Base-by-base conservation (phyloP, 352 stramenopile genomes). In the Globisporangium lucens region DNA sequence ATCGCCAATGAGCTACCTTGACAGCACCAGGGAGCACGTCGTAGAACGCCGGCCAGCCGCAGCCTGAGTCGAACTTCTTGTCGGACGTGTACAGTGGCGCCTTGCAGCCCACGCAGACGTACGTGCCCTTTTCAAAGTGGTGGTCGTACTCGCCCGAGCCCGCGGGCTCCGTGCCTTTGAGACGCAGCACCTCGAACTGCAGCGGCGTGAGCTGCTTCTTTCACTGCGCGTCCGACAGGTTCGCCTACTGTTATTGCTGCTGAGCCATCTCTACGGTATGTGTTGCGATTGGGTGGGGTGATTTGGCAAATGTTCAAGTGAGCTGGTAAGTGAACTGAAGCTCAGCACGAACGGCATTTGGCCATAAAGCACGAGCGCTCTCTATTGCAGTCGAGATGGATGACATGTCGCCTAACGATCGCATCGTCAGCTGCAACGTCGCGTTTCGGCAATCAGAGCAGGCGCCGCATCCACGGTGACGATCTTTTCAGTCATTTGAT, bases 101-200 rank as follows among this genome's bases (percentile, higher is more conserved):
- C 72, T 93, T 93, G 75, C 90, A 97, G 29, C 85, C 89, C 3
- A 86, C 86, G 68, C 90, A 97, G 3, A 92, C 79, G 77, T 96
- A 97, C 63, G 89, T 89, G 53, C 90, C 90, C 10, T 89, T 76
- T 20, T 92, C 74, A 58, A 86, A 85, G 74, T 90, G 76, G 68
- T 96, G 94, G 78, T 96, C 91, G 79, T 97, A 97, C 76, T 93
- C 80, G 70, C 89, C 90, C 43, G 87, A 96, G 55, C 85, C 87
- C 10, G 87, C 77, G 61, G 83, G 88, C 79, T 97, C 91, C 51
- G 89, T 97, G 58, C 87, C 89, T 68, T 97, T 97, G 56, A 94
- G 80, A 20, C 91, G 88, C 75, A 97, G 79, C 46, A 97, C 84
- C 62, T 94, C 69, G 71, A 80, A 97, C 76, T 97, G 83, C 63